These are phyloP conservation scores for Wickerhamomyces kurtzmanii DNA, from an alignment of 805 yeast species.

Conservation along the genomic window DNA sequence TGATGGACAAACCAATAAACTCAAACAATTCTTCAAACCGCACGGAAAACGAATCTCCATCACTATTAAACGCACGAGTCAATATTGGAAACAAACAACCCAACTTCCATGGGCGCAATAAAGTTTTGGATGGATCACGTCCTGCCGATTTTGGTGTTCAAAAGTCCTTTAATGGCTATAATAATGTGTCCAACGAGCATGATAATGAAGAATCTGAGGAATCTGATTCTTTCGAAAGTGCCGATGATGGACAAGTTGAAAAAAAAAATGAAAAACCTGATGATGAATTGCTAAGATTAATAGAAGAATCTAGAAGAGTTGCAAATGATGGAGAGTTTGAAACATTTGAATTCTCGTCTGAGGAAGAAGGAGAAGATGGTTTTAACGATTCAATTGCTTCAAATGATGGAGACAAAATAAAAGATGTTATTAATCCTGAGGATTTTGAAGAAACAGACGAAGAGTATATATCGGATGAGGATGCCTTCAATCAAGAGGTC, in stretches of 20 bases:
- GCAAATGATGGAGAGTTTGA: conserved; percentile 8
- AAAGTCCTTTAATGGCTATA: neutral
- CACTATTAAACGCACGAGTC: too few relatives aligned
- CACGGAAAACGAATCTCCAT: neutral
- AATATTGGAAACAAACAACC: too few relatives aligned
- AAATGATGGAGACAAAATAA: neutral
- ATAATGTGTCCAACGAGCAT: neutral
- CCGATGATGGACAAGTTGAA: neutral
- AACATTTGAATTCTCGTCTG: conserved; percentile 14
- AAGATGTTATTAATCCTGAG: conserved; percentile 9
- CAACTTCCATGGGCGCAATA: neutral
- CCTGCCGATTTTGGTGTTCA: neutral
- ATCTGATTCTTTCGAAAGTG: conserved; percentile 1
- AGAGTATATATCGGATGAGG: conserved; percentile 9
- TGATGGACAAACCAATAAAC: neutral
- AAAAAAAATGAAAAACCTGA: conserved; percentile 9
- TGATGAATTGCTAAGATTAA: conserved; percentile 13
- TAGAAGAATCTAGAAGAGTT: conserved; percentile 8
- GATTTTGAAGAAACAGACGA: conserved; percentile 17
- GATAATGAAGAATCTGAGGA: neutral
- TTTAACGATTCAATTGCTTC: neutral
- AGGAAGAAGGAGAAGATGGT: conserved; percentile 8
- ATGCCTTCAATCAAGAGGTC: conserved; percentile 4
- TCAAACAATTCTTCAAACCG: neutral
- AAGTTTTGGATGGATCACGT: neutral